phyloP scores from a whole-genome alignment of 2,329 filamentous ascomycete species.

The Aspergillus brasiliensis region DNA sequence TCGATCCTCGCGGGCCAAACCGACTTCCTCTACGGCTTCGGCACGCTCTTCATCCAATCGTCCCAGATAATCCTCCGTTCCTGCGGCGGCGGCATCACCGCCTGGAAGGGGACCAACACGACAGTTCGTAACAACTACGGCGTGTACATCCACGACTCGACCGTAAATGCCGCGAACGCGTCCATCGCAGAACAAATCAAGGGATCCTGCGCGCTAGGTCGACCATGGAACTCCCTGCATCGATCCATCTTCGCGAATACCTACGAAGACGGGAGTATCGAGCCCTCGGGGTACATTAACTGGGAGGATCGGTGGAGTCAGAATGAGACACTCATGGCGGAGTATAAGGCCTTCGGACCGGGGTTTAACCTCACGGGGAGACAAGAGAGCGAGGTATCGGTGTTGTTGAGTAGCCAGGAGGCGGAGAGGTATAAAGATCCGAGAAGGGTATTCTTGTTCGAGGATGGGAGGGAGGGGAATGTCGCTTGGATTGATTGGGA shows the following conservation, averaged over 20 bases:
- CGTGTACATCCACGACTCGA: conserved; percentile 62
- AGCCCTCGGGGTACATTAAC: conserved; percentile 57
- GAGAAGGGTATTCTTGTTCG: conserved; percentile 50
- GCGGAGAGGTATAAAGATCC: conserved; percentile 44
- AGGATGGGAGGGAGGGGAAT: conserved; percentile 50
- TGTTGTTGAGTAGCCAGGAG: conserved; percentile 46
- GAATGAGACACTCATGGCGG: conserved; percentile 58
- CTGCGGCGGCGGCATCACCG: conserved; percentile 68
- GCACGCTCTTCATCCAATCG: conserved; percentile 62
- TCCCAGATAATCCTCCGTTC: conserved; percentile 58
- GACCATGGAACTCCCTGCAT: conserved; percentile 65
- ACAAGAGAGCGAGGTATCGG: conserved; percentile 45
- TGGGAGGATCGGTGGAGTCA: conserved; percentile 46
- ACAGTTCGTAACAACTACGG: conserved; percentile 69
- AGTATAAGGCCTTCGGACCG: conserved; percentile 56
- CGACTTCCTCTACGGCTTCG: conserved; percentile 70
- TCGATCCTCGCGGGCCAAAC: conserved; percentile 65
- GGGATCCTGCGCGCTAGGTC: conserved; percentile 59
- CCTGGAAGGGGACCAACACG: conserved; percentile 70
- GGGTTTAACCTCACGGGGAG: conserved; percentile 57
- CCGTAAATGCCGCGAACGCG: conserved; percentile 58
- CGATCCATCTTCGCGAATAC: conserved; percentile 59
- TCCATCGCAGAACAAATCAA: conserved; percentile 41
- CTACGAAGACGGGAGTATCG: conserved; percentile 58
- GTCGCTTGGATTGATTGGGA: conserved; percentile 52